Base-by-base conservation (phyloP, 2,329 filamentous ascomycete species). In the Trichoderma sp. region DNA sequence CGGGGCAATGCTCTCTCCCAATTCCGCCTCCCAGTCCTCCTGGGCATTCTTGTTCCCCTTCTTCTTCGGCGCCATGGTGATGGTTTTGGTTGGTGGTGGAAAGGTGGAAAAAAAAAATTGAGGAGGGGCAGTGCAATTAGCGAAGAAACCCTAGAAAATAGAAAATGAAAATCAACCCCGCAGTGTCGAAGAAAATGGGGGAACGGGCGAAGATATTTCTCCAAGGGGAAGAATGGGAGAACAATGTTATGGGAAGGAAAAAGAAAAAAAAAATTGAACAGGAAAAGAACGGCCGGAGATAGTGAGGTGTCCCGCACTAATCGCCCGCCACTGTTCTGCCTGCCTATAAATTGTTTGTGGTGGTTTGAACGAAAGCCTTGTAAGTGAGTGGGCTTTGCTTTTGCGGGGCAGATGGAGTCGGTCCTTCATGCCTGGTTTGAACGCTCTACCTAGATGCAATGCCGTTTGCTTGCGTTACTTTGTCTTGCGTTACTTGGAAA, bases 1-100 rank as follows among this genome's bases (percentile, higher is more conserved):
- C 8, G 91, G 89, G 71, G 87, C 87, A 75, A 89, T 85, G 70
- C 85, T 83, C 82, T 97, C 94, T 75, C 93, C 94, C 66, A 97
- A 85, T 71, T 97, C 93, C 67, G 92, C 89, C 80, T 98, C 95
- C 94, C 94, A 97, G 84, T 97, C 93, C 76, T 97, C 92, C 77
- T 92, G 88, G 77, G 84, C 88, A 79, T 89, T 90, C 85, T 94
- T 96, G 78, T 90, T 91, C 74, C 83, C 84, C 87, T 97, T 97
- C 86, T 95, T 96, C 84, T 97, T 97, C 70, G 94, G 94, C 76
- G 94, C 83, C 94, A 97, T 98, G 70, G 80, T 84, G 80, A 70
- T 19, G 25, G 53, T 25, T 67, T 39, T 42, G 9, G 27, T 35
- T 13, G 35, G 42, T 27, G 19, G 58, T 9, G 17, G 32, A 39